Conservation (phyloP, 768 basidiomycete genomes). For the Pulveroboletus sp. region DNA sequence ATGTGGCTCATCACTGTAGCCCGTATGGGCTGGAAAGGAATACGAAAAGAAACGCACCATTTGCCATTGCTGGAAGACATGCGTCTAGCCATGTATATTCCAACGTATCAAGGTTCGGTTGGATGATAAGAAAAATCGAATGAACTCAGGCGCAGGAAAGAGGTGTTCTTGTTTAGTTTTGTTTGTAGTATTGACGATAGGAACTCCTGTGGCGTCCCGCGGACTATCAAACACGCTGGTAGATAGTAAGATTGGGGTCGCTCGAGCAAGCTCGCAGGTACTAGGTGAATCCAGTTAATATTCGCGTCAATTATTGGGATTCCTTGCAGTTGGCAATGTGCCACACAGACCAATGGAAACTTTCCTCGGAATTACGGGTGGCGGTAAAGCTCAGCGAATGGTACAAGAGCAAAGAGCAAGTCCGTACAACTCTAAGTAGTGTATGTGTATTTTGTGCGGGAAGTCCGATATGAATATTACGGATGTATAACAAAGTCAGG, state of each 20-base stretch:
- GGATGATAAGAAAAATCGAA: not conserved
- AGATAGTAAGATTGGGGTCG: constrained; percentile 6
- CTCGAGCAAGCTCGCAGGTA: not conserved
- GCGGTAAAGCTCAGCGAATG: not conserved
- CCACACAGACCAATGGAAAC: not conserved
- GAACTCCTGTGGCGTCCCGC: not conserved
- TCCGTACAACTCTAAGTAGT: constrained; percentile 15
- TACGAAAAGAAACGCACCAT: constrained; percentile 10
- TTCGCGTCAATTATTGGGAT: too few relatives aligned
- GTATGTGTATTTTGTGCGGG: constrained; percentile 7
- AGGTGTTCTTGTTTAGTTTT: constrained; percentile 11
- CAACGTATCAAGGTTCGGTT: not conserved
- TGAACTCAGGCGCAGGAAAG: too few relatives aligned
- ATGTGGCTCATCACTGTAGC: constrained; percentile 50
- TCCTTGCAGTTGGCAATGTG: not conserved
- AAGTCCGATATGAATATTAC: constrained; percentile 11
- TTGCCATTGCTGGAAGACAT: not conserved
- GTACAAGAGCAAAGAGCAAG: constrained; percentile 18
- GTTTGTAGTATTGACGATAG: constrained; percentile 3
- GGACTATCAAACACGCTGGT: not conserved
- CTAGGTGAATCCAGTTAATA: not conserved
- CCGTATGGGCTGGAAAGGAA: not conserved
- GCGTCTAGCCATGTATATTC: not conserved
- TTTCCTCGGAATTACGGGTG: constrained; percentile 7
- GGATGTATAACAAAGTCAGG: constrained; percentile 8